phyloP scores from a whole-genome alignment of 306 rosid species.

The Prunus dulcis region DNA sequence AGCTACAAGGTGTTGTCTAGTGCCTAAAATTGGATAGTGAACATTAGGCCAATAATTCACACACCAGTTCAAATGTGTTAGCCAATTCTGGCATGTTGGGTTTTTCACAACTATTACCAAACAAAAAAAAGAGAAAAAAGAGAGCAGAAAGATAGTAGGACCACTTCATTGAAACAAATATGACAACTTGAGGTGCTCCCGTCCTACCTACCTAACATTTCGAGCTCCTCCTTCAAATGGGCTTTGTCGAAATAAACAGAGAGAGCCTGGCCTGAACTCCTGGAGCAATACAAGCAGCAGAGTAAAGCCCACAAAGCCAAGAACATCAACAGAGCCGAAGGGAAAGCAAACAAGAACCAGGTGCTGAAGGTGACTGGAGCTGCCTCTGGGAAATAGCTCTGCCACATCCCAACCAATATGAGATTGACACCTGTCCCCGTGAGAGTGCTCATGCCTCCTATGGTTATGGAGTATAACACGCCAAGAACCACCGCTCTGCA shows the following conservation, averaged over 20 bases:
- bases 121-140: too few relatives aligned
- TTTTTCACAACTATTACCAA: too few relatives aligned
- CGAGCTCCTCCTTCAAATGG: constrained; percentile 68
- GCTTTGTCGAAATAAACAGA: constrained; percentile 59
- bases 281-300: constrained; percentile 52
- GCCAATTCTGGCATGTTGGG: too few relatives aligned
- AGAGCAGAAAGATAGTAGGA: too few relatives aligned
- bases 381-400: constrained; percentile 51
- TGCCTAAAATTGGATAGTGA: too few relatives aligned
- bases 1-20: not conserved
- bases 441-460: constrained; percentile 78
- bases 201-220: constrained; percentile 48
- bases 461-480: constrained; percentile 52
- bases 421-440: constrained; percentile 90
- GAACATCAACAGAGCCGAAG: constrained; percentile 50
- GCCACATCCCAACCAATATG: constrained; percentile 81
- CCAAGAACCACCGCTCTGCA: constrained; percentile 71
- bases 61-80: too few relatives aligned
- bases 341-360: constrained; percentile 71
- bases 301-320: constrained; percentile 52
- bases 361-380: constrained; percentile 62
- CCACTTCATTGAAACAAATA: too few relatives aligned
- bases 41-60: too few relatives aligned
- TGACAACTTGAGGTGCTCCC: too few relatives aligned
- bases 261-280: constrained; percentile 46